Base-by-base conservation (phyloP, 306 rosid genomes). In the Prunus mongolica region DNA sequence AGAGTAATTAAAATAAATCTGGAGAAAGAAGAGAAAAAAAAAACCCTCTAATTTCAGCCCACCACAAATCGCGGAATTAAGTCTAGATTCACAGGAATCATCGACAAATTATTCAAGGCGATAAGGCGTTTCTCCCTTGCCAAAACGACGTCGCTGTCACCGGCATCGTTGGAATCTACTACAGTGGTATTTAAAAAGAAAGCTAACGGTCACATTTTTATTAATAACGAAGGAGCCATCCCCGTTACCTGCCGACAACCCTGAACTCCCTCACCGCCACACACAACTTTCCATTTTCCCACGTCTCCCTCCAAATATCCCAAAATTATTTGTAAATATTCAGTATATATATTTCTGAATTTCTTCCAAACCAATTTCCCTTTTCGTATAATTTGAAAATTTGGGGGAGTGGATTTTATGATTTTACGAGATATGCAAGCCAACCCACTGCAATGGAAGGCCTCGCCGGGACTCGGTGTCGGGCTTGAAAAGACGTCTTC, bases 401-500 rank as follows among this genome's bases (percentile, higher is more conserved):
- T 25, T 12, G 8, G 67, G 67, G 46, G 24, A 47, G 12, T 47
- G 52, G 24, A 25, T 13, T 71, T 49, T 9, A 18, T 20, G 74
- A 55, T 79, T 62, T 30, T 60, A 50, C 16, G 76, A 76, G 86
- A 82, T 6, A 88, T 87, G 96, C 71, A 75, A 20, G 77, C 85
- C 12, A 81, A 46, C 51, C 56, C 84, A 38, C 63, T 71, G 76
- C 70, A 71, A 44, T 50, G 82, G 62, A 24, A 47, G 12, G 45
- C 76, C 12, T 67, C 71, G 41, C 82, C 65, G 67, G 71, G 71
- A 12, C 10, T 62, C 58, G 70, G 61, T 52, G 20, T 55, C 5
- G 74, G 70, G 62, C 4, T 55, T 25, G 72, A 79, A 70, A 13
- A 80, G 72, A 18, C 56, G 8, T 64, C 76, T 34, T 34, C 8